A percentile compares a stretch with the other conserved stretches of the same genome.
These are phyloP conservation scores for Xylariaceae sp. DNA, from an alignment of 2,329 filamentous ascomycete species.

Conservation along the genomic window DNA sequence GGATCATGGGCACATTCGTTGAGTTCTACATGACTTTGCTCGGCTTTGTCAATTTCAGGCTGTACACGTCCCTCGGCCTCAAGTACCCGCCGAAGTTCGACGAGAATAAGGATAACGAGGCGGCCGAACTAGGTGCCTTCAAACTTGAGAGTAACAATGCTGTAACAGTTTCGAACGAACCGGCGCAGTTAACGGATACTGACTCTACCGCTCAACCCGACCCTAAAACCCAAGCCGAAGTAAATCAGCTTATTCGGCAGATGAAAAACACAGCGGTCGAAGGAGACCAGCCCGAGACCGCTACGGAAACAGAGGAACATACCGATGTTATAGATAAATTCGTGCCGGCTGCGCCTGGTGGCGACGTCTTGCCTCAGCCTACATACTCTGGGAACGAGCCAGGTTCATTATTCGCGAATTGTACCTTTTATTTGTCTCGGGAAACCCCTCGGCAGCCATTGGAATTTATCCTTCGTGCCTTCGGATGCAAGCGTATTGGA, in stretches of 20 bases:
- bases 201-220: slow-evolving; percentile 52
- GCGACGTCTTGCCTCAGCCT: slow-evolving; percentile 82
- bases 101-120: slow-evolving; percentile 76
- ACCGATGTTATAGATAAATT: slow-evolving; percentile 82
- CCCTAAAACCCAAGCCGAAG: slow-evolving; percentile 60
- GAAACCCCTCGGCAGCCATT: slow-evolving; percentile 87
- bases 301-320: slow-evolving; percentile 41
- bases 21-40: slow-evolving; percentile 98
- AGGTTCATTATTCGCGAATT: slow-evolving; percentile 76
- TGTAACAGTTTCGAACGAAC: slow-evolving; percentile 49
- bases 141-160: slow-evolving; percentile 74
- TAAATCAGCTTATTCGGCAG: slow-evolving; percentile 65
- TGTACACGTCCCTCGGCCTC: slow-evolving; percentile 86
- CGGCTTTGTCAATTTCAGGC: slow-evolving; percentile 90
- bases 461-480: slow-evolving; percentile 88
- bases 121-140: slow-evolving; percentile 86
- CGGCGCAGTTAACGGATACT: slow-evolving; percentile 50
- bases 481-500: slow-evolving; percentile 91
- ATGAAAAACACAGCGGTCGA: slow-evolving; percentile 54
- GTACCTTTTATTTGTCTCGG: slow-evolving; percentile 87
- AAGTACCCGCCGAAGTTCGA: slow-evolving; percentile 97
- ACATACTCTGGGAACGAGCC: slow-evolving; percentile 60
- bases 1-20: slow-evolving; percentile 98
- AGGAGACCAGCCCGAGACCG: slow-evolving; percentile 40
- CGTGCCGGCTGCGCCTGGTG: slow-evolving; percentile 75